A percentile compares a stretch with the other conserved stretches of the same genome.
These are phyloP conservation scores for Sungouiozyma ichnusensis DNA, from an alignment of 805 yeast species.

Conservation along the genomic window DNA sequence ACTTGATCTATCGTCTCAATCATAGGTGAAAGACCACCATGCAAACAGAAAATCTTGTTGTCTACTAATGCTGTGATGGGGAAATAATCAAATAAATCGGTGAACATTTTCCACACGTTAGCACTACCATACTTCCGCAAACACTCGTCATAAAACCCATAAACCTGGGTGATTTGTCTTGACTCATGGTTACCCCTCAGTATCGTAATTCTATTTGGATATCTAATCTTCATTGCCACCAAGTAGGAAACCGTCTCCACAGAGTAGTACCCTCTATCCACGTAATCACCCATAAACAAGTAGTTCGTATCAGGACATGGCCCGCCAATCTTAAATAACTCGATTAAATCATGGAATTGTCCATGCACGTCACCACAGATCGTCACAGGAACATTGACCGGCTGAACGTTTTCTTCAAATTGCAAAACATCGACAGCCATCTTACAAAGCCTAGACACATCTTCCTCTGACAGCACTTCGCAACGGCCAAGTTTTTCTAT, in stretches of 20 bases:
- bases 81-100: slow-evolving; percentile 85
- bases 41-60: slow-evolving; percentile 81
- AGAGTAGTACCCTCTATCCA: slow-evolving; percentile 70
- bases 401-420: slow-evolving; percentile 90
- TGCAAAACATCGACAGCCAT: slow-evolving; percentile 89
- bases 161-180: slow-evolving; percentile 91
- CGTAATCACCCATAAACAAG: slow-evolving; percentile 85
- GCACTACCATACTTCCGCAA: slow-evolving; percentile 87
- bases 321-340: slow-evolving; percentile 86
- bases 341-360: slow-evolving; percentile 91
- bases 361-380: slow-evolving; percentile 97
- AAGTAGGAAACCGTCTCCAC: slow-evolving; percentile 85
- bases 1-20: slow-evolving; percentile 89
- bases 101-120: slow-evolving; percentile 85
- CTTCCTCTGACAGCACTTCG: slow-evolving; percentile 71
- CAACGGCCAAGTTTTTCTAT: slow-evolving; percentile 69
- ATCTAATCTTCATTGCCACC: slow-evolving; percentile 86
- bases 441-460: slow-evolving; percentile 68
- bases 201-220: slow-evolving; percentile 83
- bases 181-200: slow-evolving; percentile 93
- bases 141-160: slow-evolving; percentile 94
- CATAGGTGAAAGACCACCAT: slow-evolving; percentile 93
- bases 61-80: slow-evolving; percentile 91
- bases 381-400: slow-evolving; percentile 90
- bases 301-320: slow-evolving; percentile 88